Base-by-base conservation (phyloP, 441 rosid species). In the Pelargonium fulgidum region DNA sequence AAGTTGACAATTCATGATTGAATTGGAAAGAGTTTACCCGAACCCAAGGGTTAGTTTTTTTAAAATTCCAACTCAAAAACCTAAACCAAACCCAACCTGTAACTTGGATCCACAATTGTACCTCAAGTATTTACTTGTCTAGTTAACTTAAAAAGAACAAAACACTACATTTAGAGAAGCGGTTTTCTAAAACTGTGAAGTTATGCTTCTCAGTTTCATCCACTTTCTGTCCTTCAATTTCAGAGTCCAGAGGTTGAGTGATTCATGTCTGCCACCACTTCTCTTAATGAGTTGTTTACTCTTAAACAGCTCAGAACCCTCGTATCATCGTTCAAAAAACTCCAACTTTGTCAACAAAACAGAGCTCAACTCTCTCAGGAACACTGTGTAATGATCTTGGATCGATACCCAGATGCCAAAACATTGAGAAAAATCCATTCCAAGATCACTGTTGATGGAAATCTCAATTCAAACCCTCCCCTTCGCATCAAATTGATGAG, bases 401-500 rank as follows among this genome's bases (percentile, higher is more conserved):
- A 84, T 77, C 70, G 64, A 54, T 61, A 77, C 85, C 87, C 86
- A 69, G 82, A 80, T 73, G 17, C 67, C 72, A 79, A 69, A 80
- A 78, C 82, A 14, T 80, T 87, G 47, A 77, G 52, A 76, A 70
- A 72, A 58, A 64, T 81, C 64, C 87, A 84, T 66, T 76, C 78
- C 39, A 71, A 76, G 72, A 76, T 85, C 66, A 19, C 84, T n/a
- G 24, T 29, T 2, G 71, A 77, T 73, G 68, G 45, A 48, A 4
- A 71, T 41, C 67, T 82, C 3, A 65, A 72, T n/a, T 59, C 62
- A 29, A 75, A 79, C 66, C 83, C 86, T 19, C 66, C 84, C 11
- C 59, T 84, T n/a, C 76, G 81, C 64, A 78, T 87, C 71, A 85
- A 85, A 72, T 69, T 85, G 59, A 85, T 85, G 81, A 77, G 81